phyloP scores from a whole-genome alignment of 441 rosid species.

The Erodium texanum region DNA sequence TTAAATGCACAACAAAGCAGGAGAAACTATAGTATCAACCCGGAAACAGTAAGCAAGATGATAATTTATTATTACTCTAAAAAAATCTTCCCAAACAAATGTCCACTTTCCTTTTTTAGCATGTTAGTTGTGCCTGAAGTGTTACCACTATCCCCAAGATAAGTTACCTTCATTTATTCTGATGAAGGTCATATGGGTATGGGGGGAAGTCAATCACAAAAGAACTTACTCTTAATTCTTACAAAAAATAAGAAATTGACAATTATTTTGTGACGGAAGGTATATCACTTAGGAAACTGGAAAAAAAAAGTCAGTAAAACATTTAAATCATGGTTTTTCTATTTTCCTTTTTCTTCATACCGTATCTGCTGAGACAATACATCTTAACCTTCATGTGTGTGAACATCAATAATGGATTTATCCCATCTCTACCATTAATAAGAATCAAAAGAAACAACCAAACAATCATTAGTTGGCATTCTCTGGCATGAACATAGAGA shows the following conservation, averaged over 20 bases:
- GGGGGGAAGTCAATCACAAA: too few species aligned
- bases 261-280: too few species aligned
- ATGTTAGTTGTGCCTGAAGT: background rate
- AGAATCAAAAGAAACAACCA: background rate
- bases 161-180: too few species aligned
- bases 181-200: too few species aligned
- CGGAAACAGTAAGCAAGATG: background rate
- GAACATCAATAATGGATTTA: background rate
- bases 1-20: conserved; percentile 3
- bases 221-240: too few species aligned
- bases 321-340: background rate
- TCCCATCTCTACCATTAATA: background rate
- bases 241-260: too few species aligned
- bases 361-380: background rate
- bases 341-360: background rate
- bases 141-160: background rate
- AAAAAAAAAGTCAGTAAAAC: background rate
- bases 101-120: too few species aligned
- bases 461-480: too few species aligned
- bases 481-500: background rate
- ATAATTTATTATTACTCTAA: background rate
- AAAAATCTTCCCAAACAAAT: background rate
- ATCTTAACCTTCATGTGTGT: background rate
- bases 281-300: too few species aligned
- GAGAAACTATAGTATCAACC: background rate